These are phyloP conservation scores for Clonostachys chloroleuca DNA, from an alignment of 2,329 filamentous ascomycete species.

Conservation along the genomic window DNA sequence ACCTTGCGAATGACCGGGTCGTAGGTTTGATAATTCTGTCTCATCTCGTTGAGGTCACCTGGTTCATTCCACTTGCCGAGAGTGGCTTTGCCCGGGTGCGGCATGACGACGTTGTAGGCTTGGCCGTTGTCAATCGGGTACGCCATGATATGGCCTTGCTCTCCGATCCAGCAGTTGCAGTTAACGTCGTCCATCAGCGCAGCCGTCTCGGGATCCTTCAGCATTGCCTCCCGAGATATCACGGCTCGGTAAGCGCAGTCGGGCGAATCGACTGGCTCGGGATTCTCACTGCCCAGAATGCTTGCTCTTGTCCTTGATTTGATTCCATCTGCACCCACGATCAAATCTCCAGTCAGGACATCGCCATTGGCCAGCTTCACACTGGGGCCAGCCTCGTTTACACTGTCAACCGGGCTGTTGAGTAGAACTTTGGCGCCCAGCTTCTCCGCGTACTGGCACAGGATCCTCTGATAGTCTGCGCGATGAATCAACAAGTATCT, in stretches of 20 bases:
- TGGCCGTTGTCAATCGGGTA: slow-evolving; percentile 3
- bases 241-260: slow-evolving; percentile 4
- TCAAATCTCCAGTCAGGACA: slow-evolving; percentile 4
- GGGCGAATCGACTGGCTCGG: not conserved
- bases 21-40: slow-evolving; percentile 1
- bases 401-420: not conserved
- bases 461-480: slow-evolving; percentile 7
- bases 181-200: slow-evolving; percentile 3
- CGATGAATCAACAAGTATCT: slow-evolving; percentile 7
- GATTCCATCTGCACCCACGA: slow-evolving; percentile 5
- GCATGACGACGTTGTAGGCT: slow-evolving; percentile 5
- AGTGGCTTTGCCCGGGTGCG: slow-evolving; percentile 1
- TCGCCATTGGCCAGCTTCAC: not conserved
- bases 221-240: slow-evolving; percentile 2
- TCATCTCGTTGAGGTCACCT: slow-evolving; percentile 4
- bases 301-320: slow-evolving; percentile 1
- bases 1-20: slow-evolving; percentile 3
- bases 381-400: not conserved
- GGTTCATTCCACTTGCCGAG: slow-evolving; percentile 3
- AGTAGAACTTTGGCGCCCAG: slow-evolving; percentile 4
- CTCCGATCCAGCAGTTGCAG: slow-evolving; percentile 4
- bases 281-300: slow-evolving; percentile 1
- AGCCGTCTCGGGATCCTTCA: not conserved
- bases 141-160: slow-evolving; percentile 4
- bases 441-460: slow-evolving; percentile 5